A percentile compares a stretch with the other conserved stretches of the same genome.
Evolutionary conservation across 352 stramenopile genomes (phyloP).

Genomic region (Pilasporangium apinafurcum): DNA sequence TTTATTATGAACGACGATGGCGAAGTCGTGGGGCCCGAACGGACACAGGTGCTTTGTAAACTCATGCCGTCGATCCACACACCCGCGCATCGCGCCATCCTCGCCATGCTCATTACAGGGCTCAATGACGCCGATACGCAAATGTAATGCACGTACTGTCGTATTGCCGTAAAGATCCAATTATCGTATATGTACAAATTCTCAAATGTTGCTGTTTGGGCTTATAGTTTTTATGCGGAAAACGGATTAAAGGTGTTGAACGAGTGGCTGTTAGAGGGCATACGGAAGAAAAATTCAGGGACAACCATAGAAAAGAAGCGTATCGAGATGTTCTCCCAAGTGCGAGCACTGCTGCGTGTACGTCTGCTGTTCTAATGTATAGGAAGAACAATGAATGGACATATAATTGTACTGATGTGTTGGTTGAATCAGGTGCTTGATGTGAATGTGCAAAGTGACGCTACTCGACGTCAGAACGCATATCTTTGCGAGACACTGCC

Average conservation of each 20-base stretch:
- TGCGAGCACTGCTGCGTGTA: constrained; percentile 63
- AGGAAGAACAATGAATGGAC: constrained; percentile 6
- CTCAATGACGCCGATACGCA: constrained; percentile 67
- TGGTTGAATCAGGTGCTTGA: constrained; percentile 40
- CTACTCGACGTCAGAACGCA: constrained; percentile 55
- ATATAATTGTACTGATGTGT: background rate
- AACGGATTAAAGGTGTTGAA: constrained; percentile 71
- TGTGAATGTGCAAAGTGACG: constrained; percentile 62
- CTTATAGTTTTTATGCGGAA: constrained; percentile 60
- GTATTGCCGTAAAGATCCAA: background rate
- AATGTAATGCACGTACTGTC: constrained; percentile 18
- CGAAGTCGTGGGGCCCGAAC: constrained; percentile 62
- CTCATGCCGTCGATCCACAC: constrained; percentile 84
- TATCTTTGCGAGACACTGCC: constrained; percentile 52
- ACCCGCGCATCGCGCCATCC: constrained; percentile 64
- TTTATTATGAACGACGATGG: constrained; percentile 81
- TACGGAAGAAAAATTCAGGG: constrained; percentile 22
- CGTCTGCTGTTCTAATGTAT: constrained; percentile 1
- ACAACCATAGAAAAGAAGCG: constrained; percentile 57
- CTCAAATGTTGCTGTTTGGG: background rate
- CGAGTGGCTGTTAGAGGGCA: constrained; percentile 56
- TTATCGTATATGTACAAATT: background rate
- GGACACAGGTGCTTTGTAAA: constrained; percentile 73
- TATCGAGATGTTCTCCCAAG: constrained; percentile 70
- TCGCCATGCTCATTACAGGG: constrained; percentile 63